phyloP scores from a whole-genome alignment of 768 basidiomycete genomes.

The Termitomyces sp. region DNA sequence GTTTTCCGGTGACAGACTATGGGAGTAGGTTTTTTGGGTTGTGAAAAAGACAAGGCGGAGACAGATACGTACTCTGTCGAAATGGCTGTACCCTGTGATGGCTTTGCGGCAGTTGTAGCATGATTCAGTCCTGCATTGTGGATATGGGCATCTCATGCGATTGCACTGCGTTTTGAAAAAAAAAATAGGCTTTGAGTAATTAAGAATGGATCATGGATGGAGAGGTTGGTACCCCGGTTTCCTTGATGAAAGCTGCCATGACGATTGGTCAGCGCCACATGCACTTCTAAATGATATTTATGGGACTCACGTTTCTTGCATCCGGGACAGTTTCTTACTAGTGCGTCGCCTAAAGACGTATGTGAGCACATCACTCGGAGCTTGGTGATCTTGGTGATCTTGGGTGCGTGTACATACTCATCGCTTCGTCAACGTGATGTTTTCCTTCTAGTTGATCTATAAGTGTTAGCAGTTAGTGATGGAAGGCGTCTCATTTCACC shows the following conservation, averaged over 20 bases:
- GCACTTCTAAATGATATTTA: not conserved
- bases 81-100: slow-evolving; percentile 76
- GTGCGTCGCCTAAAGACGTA: slow-evolving; percentile 51
- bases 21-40: slow-evolving; percentile 13
- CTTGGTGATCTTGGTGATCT: not conserved
- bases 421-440: slow-evolving; percentile 86
- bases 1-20: not conserved
- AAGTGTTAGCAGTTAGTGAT: not conserved
- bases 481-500: not conserved
- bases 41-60: slow-evolving; percentile 11
- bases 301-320: slow-evolving; percentile 63
- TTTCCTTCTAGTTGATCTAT: slow-evolving; percentile 38
- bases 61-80: slow-evolving; percentile 42
- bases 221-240: slow-evolving; percentile 53
- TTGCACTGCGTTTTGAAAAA: slow-evolving; percentile 60
- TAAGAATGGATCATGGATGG: not conserved
- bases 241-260: slow-evolving; percentile 69
- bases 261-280: not conserved
- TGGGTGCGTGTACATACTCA: slow-evolving; percentile 53
- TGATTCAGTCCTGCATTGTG: slow-evolving; percentile 60
- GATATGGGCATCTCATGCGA: slow-evolving; percentile 76
- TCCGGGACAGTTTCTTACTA: slow-evolving; percentile 86
- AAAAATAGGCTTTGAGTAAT: not conserved
- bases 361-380: not conserved
- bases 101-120: slow-evolving; percentile 82